A percentile compares a stretch with the other conserved stretches of the same genome.
These are phyloP conservation scores for Dryas alaskensis DNA, from an alignment of 306 rosid species.

Conservation along the genomic window DNA sequence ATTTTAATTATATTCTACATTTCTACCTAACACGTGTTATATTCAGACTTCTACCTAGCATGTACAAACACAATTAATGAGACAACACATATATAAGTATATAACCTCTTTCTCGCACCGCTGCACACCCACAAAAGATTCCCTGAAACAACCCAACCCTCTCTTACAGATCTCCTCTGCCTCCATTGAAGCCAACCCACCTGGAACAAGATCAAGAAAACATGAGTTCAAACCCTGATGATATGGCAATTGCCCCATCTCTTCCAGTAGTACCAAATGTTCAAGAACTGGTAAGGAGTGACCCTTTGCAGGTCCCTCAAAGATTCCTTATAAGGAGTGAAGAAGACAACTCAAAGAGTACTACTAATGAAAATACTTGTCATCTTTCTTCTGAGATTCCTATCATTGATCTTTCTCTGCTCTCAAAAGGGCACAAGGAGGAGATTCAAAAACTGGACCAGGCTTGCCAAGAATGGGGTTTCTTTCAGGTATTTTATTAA, in stretches of 20 bases:
- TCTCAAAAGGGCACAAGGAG: conserved; percentile 25
- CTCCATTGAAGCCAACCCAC: background rate
- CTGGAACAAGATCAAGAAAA: background rate
- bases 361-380: background rate
- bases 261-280: conserved; percentile 33
- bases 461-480: conserved; percentile 38
- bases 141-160: background rate
- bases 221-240: conserved; percentile 23
- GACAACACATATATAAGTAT: too few species aligned
- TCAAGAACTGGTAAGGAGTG: conserved; percentile 40
- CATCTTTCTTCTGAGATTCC: conserved; percentile 33
- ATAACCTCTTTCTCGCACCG: too few species aligned
- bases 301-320: conserved; percentile 32
- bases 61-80: too few species aligned
- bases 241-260: conserved; percentile 22
- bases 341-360: conserved; percentile 21
- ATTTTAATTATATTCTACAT: too few species aligned
- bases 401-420: conserved; percentile 29
- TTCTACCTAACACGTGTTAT: too few species aligned
- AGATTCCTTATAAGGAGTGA: conserved; percentile 28
- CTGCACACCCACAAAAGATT: too few species aligned
- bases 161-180: background rate
- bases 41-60: too few species aligned
- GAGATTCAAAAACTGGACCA: conserved; percentile 31
- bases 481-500: conserved; percentile 27